Evolutionary conservation across 306 rosid species (phyloP), one percentile per base, ranked within the genome.

Genomic region (Sophora flavescens): DNA sequence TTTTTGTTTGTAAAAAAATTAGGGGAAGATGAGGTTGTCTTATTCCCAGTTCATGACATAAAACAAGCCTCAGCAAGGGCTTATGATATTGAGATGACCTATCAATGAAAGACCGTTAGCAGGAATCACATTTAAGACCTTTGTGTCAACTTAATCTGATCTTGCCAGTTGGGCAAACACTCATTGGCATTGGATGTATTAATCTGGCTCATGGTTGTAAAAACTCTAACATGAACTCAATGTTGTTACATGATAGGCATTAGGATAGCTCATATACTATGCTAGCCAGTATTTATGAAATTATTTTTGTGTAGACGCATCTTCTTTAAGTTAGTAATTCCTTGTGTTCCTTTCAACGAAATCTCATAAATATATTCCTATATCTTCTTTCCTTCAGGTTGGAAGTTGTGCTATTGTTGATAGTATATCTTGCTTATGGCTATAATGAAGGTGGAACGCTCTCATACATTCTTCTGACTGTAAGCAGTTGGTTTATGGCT

Each of bases 401-500:
- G 86, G 99, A 95, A 82, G 96, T 92, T 70, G 97, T 81, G 76
- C 93, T 92, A 76, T 76, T 95, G 80, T 79, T 95, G 89, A 68
- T 92, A 30, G 92, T 95, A 26, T 92, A 73, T 78, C 88, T 90
- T 74, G 97, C 97, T 6, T 95, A 95, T 77, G 99, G 99, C 78
- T 88, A 84, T 80, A 87, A 80, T 70, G 88, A 83, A 12, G 88
- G 89, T 36, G 89, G 91, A 60, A 83, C 89, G 7, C n/a, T 92
- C n/a, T 72, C 86, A 10, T 92, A 92, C 88, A 84, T 95, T 70
- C 93, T 95, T 88, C 84, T 95, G 45, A 81, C 90, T 18, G 12
- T 95, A n/a, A 92, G 96, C 90, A 95, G 93, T 82, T 95, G 99
- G 99, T 90, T 87, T 82, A 92, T 95, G 99, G 97, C 99, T 78